These are phyloP conservation scores for Globisporangium viniferum DNA, from an alignment of 352 stramenopile genomes.

Conservation along the genomic window DNA sequence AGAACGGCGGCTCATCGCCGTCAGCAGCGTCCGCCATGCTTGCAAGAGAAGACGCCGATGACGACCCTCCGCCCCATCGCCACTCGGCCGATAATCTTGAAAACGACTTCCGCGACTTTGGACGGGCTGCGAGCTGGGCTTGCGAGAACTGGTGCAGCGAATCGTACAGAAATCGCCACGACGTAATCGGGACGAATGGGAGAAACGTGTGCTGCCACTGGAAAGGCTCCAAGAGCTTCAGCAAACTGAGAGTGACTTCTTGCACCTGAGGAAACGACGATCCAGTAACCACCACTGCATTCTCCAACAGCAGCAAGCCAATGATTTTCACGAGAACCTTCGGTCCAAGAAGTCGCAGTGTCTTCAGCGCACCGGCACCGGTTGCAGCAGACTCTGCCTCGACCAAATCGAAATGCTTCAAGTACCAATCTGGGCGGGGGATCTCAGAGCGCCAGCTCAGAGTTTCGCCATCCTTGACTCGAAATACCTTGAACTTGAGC, in stretches of 20 bases:
- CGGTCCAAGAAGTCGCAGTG: slow-evolving; percentile 57
- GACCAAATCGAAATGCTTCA: slow-evolving; percentile 55
- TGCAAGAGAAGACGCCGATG: slow-evolving; percentile 5
- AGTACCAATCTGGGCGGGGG: slow-evolving; percentile 70
- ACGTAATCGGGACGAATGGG: slow-evolving; percentile 70
- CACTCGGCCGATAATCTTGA: slow-evolving; percentile 58
- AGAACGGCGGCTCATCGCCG: slow-evolving; percentile 52
- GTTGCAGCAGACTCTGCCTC: slow-evolving; percentile 39
- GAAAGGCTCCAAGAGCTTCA: slow-evolving; percentile 79
- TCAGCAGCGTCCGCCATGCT: slow-evolving; percentile 1
- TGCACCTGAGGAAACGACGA: slow-evolving; percentile 74
- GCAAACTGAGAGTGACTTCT: slow-evolving; percentile 62
- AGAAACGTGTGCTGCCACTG: slow-evolving; percentile 77
- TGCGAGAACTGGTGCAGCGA: slow-evolving; percentile 52
- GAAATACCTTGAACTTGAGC: slow-evolving; percentile 68
- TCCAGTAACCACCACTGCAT: slow-evolving; percentile 68
- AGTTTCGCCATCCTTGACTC: slow-evolving; percentile 51
- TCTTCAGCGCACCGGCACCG: slow-evolving; percentile 44
- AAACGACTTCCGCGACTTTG: slow-evolving; percentile 58
- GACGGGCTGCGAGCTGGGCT: slow-evolving; percentile 42
- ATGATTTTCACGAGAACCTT: slow-evolving; percentile 75
- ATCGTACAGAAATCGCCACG: slow-evolving; percentile 70
- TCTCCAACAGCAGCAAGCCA: slow-evolving; percentile 66
- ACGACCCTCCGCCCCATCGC: slow-evolving; percentile 46
- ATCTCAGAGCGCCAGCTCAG: slow-evolving; percentile 60